Percentiles rank a stretch among this genome's conserved stretches.
Conservation (phyloP, 2,329 filamentous ascomycete species). For the Ceratocystis albifundus region DNA sequence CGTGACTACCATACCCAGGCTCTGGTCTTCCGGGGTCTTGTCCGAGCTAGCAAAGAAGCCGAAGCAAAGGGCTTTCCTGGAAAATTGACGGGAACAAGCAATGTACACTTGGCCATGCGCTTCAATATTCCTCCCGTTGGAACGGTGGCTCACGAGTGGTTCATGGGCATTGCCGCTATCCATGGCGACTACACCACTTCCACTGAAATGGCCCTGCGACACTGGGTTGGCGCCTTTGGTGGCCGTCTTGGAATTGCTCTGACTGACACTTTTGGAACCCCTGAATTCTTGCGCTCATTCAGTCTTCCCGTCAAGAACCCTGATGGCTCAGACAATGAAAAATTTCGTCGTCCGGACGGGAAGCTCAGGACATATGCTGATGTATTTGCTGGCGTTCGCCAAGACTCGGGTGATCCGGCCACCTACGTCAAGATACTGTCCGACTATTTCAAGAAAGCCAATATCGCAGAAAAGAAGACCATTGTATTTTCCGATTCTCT, state of each 20-base stretch:
- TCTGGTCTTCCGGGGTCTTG: conserved; percentile 77
- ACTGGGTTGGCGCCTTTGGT: conserved; percentile 89
- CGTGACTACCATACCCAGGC: conserved; percentile 94
- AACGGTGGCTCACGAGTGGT: conserved; percentile 93
- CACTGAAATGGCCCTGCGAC: conserved; percentile 70
- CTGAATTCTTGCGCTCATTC: conserved; percentile 77
- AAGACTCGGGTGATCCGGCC: conserved; percentile 79
- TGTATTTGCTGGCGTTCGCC: conserved; percentile 70
- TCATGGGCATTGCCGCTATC: conserved; percentile 95
- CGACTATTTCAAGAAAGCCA: conserved; percentile 64
- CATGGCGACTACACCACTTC: conserved; percentile 73
- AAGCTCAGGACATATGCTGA: conserved; percentile 59
- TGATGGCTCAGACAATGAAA: conserved; percentile 34
- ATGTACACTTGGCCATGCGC: conserved; percentile 93
- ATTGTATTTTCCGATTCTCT: conserved; percentile 95
- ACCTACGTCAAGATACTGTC: conserved; percentile 69
- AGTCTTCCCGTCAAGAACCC: conserved; percentile 47
- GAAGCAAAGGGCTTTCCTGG: conserved; percentile 54
- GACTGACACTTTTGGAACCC: conserved; percentile 93
- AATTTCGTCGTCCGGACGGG: conserved; percentile 33
- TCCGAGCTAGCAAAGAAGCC: conserved; percentile 62
- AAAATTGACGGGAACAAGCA: conserved; percentile 78
- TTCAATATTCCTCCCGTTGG: conserved; percentile 76
- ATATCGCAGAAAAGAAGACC: conserved; percentile 68
- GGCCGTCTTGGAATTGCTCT: conserved; percentile 74